phyloP scores from a whole-genome alignment of 495 filamentous ascomycete genomes.

The Talaromyces wortmannii region DNA sequence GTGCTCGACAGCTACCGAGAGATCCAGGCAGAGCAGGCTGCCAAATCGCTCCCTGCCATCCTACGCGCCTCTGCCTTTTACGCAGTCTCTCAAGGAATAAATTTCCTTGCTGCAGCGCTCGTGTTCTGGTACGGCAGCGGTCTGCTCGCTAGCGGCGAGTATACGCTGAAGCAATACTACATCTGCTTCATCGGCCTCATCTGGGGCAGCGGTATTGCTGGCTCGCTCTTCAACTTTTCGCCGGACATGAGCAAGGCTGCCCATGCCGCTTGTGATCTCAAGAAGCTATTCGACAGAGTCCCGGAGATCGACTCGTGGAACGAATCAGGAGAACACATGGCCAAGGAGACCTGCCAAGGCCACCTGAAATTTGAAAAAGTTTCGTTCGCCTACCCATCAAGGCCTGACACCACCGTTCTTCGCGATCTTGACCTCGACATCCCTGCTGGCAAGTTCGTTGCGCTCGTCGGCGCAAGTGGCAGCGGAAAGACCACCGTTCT shows the following conservation, averaged over 20 bases:
- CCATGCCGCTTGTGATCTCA: constrained; percentile 70
- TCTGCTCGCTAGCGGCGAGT: constrained; percentile 64
- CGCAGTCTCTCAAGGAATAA: constrained; percentile 70
- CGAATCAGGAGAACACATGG: constrained; percentile 44
- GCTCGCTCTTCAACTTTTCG: constrained; percentile 77
- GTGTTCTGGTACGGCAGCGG: constrained; percentile 91
- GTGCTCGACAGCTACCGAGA: constrained; percentile 63
- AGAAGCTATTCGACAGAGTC: constrained; percentile 66
- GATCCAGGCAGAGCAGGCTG: constrained; percentile 57
- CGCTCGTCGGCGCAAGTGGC: constrained; percentile 73
- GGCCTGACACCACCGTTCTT: constrained; percentile 72
- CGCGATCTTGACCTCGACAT: constrained; percentile 68
- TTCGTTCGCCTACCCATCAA: constrained; percentile 74
- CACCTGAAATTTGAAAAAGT: constrained; percentile 72
- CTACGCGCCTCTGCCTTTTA: constrained; percentile 66
- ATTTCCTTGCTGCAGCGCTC: constrained; percentile 76
- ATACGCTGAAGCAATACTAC: constrained; percentile 74
- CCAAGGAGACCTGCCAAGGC: constrained; percentile 61
- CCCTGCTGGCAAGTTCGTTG: constrained; percentile 70
- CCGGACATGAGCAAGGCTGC: constrained; percentile 86
- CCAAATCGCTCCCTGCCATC: constrained; percentile 57
- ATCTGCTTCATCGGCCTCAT: constrained; percentile 73
- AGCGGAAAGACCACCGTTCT: constrained; percentile 84
- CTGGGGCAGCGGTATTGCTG: constrained; percentile 77
- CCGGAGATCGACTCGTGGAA: constrained; percentile 75